These are phyloP conservation scores for Thalassiosira ordinaria DNA, from an alignment of 352 stramenopile species.

Conservation along the genomic window DNA sequence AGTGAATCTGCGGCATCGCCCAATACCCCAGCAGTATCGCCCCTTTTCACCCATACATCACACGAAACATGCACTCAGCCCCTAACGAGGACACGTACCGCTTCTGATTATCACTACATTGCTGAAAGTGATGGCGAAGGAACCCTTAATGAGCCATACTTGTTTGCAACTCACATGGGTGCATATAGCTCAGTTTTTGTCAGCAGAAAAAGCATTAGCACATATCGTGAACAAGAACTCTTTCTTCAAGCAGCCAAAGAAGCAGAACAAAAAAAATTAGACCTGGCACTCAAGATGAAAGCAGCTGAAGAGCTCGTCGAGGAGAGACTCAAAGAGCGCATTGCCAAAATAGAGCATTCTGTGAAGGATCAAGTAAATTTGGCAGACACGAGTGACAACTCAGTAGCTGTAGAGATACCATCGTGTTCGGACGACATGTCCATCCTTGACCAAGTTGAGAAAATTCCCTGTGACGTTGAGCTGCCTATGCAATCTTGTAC, in stretches of 20 bases:
- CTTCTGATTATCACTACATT: slow-evolving; percentile 67
- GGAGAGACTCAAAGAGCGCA: slow-evolving; percentile 42
- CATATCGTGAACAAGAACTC: slow-evolving; percentile 54
- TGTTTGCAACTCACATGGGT: slow-evolving; percentile 63
- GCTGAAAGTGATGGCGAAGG: slow-evolving; percentile 59
- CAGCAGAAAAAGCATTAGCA: slow-evolving; percentile 56
- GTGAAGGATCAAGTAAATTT: slow-evolving; percentile 19
- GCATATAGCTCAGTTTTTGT: slow-evolving; percentile 53
- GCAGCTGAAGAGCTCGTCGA: slow-evolving; percentile 56
- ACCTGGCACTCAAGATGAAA: slow-evolving; percentile 53
- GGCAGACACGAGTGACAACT: slow-evolving; percentile 4
- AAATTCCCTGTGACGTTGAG: slow-evolving; percentile 33
- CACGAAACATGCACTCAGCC: slow-evolving; percentile 46
- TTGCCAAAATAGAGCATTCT: slow-evolving; percentile 49
- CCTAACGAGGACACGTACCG: slow-evolving; percentile 50
- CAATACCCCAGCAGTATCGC: slow-evolving; percentile 35
- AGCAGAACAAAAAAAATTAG: slow-evolving; percentile 40
- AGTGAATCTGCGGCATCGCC: slow-evolving; percentile 51
- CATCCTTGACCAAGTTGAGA: background rate
- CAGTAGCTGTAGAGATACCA: slow-evolving; percentile 22
- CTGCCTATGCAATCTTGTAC: slow-evolving; percentile 4
- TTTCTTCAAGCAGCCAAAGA: slow-evolving; percentile 54
- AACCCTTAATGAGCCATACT: slow-evolving; percentile 49
- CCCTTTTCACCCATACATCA: slow-evolving; percentile 39
- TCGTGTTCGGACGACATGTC: background rate